These are phyloP conservation scores for Penicillium palitans DNA, from an alignment of 2,329 filamentous ascomycete species.

Conservation along the genomic window DNA sequence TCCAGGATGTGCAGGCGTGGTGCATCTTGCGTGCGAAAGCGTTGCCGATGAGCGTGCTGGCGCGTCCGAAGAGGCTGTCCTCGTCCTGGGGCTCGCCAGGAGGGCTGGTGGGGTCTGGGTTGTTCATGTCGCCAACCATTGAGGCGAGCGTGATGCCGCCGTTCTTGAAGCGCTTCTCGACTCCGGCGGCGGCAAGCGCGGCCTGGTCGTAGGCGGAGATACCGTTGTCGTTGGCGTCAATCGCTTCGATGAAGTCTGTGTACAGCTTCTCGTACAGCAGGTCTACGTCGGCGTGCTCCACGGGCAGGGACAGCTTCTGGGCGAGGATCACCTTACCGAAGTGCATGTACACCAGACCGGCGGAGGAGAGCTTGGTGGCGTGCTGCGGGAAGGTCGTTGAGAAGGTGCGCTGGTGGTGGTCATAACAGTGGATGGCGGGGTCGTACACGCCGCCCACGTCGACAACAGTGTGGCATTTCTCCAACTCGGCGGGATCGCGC, in stretches of 20 bases:
- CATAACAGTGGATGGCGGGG: conserved; percentile 72
- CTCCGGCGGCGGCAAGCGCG: conserved; percentile 65
- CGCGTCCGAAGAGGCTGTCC: conserved; percentile 74
- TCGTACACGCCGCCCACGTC: conserved; percentile 98
- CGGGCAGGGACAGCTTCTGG: conserved; percentile 58
- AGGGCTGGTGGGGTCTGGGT: conserved; percentile 54
- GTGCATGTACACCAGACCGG: conserved; percentile 93
- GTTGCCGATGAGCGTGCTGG: conserved; percentile 81
- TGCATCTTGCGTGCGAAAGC: conserved; percentile 81
- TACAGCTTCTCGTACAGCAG: conserved; percentile 88
- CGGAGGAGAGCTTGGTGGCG: conserved; percentile 85
- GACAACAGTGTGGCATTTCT: conserved; percentile 88
- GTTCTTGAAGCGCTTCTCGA: conserved; percentile 80
- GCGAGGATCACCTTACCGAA: conserved; percentile 85
- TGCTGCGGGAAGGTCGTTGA: conserved; percentile 78
- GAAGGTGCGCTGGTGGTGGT: conserved; percentile 97
- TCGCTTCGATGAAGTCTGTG: conserved; percentile 87
- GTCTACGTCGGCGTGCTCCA: conserved; percentile 66
- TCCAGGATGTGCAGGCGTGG: conserved; percentile 74
- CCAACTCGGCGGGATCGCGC: conserved; percentile 75
- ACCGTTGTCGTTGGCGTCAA: conserved; percentile 97
- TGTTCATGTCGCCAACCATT: conserved; percentile 77
- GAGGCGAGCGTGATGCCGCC: conserved; percentile 82
- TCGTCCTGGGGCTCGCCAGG: conserved; percentile 69
- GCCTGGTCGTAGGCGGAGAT: conserved; percentile 77